Percentiles rank a stretch among this genome's conserved stretches.
Conservation (phyloP, 1,139 yeast species). For the Saccharomycopsis crataegensis region DNA sequence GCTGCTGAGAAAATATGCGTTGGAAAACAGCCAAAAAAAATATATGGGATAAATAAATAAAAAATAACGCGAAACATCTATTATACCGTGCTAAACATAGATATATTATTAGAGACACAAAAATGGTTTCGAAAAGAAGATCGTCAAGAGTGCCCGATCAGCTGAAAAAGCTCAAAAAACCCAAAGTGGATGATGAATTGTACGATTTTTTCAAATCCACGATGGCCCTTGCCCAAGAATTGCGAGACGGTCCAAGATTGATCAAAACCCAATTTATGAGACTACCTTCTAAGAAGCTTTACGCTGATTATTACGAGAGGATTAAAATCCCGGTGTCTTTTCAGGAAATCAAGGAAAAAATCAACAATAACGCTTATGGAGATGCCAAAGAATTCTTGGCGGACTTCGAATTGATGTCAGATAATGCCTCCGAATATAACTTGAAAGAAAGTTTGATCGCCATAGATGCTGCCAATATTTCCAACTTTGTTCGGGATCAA, state of each 20-base stretch:
- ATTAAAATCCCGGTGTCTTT: conserved; percentile 62
- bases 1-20: not conserved
- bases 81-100: not conserved
- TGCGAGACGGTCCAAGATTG: conserved; percentile 26
- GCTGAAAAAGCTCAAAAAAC: conserved; percentile 2
- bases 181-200: conserved; percentile 1
- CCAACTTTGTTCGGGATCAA: conserved; percentile 38
- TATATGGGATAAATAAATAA: not conserved
- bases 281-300: conserved; percentile 65
- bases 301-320: conserved; percentile 75
- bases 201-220: conserved; percentile 27
- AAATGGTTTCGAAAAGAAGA: conserved; percentile 15
- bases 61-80: not conserved
- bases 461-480: conserved; percentile 40
- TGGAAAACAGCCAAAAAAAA: not conserved
- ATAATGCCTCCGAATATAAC: conserved; percentile 57
- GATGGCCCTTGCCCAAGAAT: conserved; percentile 27
- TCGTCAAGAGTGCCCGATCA: conserved; percentile 4
- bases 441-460: conserved; percentile 59
- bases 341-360: conserved; percentile 50
- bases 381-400: conserved; percentile 37
- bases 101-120: not conserved
- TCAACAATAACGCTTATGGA: conserved; percentile 27
- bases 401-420: conserved; percentile 50
- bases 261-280: conserved; percentile 52